Evolutionary conservation across 139 green algal species (phyloP).

Genomic region (Monoraphidium neglectum): DNA sequence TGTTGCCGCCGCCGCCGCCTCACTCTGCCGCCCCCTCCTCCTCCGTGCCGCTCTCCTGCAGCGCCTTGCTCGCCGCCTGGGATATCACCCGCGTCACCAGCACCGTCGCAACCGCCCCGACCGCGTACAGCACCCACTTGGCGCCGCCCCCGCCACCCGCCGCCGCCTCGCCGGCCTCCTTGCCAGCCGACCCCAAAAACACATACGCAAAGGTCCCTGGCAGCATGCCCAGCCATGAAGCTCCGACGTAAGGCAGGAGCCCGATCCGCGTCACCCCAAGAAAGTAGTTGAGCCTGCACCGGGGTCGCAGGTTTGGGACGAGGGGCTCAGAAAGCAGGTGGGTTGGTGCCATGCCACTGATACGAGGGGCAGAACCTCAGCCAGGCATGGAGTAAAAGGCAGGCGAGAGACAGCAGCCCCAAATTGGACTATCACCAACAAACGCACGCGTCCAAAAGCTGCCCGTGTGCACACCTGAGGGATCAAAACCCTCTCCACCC

Average conservation of each 20-base stretch:
- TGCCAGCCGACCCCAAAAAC: slow-evolving; percentile 59
- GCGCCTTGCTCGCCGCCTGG: slow-evolving; percentile 46
- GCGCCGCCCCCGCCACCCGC: slow-evolving; percentile 16
- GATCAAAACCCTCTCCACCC: no score
- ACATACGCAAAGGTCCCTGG: slow-evolving; percentile 85
- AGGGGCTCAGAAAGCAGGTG: neutral
- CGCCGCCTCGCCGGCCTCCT: slow-evolving; percentile 53
- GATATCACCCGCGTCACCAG: slow-evolving; percentile 53
- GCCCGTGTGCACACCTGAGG: no score
- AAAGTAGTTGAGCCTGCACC: slow-evolving; percentile 3
- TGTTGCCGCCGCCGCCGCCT: no score
- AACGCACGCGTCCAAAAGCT: no score
- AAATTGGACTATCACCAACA: no score
- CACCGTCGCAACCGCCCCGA: slow-evolving; percentile 65
- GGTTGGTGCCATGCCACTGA: no score
- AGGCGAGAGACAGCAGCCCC: no score
- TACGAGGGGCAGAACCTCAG: no score
- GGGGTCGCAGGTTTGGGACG: no score
- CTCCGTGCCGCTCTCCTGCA: slow-evolving; percentile 26
- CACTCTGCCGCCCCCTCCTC: neutral
- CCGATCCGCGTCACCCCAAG: neutral
- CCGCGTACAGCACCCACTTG: slow-evolving; percentile 55
- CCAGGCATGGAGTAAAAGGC: no score
- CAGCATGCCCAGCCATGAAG: slow-evolving; percentile 83
- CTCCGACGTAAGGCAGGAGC: slow-evolving; percentile 60